These are phyloP conservation scores for Candida bentonensis DNA, from an alignment of 805 yeast genomes.

Conservation along the genomic window DNA sequence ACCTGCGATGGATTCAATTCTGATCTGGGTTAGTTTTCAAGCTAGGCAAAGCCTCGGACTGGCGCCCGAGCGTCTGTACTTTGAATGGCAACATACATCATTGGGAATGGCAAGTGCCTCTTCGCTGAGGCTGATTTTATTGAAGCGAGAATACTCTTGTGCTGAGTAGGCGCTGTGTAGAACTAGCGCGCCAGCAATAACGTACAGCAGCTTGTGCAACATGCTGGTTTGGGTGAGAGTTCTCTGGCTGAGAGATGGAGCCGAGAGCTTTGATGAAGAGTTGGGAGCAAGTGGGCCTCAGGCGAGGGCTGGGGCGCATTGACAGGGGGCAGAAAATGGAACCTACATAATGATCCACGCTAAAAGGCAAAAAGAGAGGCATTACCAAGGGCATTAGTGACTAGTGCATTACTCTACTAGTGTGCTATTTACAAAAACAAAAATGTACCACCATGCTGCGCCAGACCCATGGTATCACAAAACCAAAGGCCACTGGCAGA, in stretches of 20 bases:
- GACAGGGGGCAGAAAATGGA: too few species aligned
- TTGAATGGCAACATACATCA: constrained; percentile 5
- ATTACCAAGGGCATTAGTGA: too few species aligned
- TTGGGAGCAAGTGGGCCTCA: too few species aligned
- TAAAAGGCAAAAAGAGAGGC: too few species aligned
- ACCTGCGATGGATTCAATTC: constrained; percentile 37
- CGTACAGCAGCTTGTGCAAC: constrained; percentile 5
- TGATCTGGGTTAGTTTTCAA: constrained; percentile 20
- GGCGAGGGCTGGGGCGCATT: too few species aligned
- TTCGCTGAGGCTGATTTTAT: not conserved
- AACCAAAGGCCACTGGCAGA: not conserved
- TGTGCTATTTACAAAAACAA: too few species aligned
- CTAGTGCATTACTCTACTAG: too few species aligned
- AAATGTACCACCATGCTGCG: constrained; percentile 5
- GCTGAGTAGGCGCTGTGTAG: constrained; percentile 16
- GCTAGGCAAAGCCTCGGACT: constrained; percentile 4
- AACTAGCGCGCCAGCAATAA: constrained; percentile 9
- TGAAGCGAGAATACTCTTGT: constrained; percentile 12
- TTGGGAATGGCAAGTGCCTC: not conserved
- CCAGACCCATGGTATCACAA: not conserved
- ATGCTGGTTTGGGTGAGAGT: constrained; percentile 5
- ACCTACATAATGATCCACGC: too few species aligned
- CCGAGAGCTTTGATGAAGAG: too few species aligned
- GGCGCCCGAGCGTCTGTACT: not conserved
- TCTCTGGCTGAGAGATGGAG: too few species aligned